phyloP scores from a whole-genome alignment of 768 basidiomycete genomes.

The Russula earlei region DNA sequence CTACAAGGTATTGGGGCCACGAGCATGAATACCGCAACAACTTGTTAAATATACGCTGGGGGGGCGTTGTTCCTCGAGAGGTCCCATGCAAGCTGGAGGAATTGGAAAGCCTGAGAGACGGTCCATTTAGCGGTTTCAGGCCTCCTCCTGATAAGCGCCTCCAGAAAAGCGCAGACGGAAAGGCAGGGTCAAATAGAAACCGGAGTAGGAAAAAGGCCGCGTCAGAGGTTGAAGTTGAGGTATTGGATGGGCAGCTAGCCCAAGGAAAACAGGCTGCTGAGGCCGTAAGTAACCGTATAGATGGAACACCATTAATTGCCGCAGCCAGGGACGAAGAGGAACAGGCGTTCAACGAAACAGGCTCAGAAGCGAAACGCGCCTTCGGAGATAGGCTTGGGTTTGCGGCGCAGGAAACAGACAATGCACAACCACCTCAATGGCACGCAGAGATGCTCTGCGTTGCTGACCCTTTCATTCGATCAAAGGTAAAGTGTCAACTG shows the following conservation, averaged over 20 bases:
- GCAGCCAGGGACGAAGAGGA: not conserved
- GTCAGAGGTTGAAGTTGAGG: not conserved
- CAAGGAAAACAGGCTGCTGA: not conserved
- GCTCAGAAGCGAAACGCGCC: not conserved
- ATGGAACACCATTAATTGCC: not conserved
- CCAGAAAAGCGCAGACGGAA: not conserved
- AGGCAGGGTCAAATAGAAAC: not conserved
- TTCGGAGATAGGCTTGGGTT: not conserved
- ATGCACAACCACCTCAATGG: conserved; percentile 6
- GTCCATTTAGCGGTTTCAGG: conserved; percentile 14
- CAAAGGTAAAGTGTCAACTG: conserved; percentile 26
- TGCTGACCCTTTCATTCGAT: conserved; percentile 34
- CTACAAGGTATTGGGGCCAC: conserved; percentile 36
- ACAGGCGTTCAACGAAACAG: not conserved
- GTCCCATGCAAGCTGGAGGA: conserved; percentile 1
- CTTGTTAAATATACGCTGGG: conserved; percentile 33
- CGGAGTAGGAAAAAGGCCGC: not conserved
- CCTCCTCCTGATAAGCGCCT: not conserved
- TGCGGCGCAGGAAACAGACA: not conserved
- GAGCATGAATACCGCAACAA: conserved; percentile 29
- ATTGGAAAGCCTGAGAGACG: not conserved
- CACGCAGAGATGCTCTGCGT: conserved; percentile 23
- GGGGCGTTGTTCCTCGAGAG: conserved; percentile 29
- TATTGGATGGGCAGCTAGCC: not conserved
- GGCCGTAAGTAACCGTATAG: not conserved